A percentile compares a stretch with the other conserved stretches of the same genome.
These are phyloP conservation scores for Aegilops sharonensis DNA, from an alignment of 176 grass and related monocot species.

Conservation along the genomic window DNA sequence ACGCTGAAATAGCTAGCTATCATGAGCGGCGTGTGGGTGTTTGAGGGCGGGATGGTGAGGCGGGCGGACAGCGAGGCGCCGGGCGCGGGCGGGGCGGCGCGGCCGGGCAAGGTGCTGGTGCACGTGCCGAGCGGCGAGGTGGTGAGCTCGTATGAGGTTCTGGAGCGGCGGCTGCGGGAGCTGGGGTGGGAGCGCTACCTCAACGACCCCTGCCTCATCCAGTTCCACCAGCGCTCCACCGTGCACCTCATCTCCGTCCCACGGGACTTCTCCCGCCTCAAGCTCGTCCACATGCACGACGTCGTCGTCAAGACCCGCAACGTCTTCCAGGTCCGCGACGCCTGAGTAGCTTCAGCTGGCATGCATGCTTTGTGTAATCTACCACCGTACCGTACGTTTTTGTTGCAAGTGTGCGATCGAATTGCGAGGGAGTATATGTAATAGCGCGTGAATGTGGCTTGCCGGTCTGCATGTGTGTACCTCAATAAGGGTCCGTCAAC, in stretches of 20 bases:
- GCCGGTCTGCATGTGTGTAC: neutral
- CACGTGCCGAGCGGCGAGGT: conserved; percentile 69
- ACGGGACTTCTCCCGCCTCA: conserved; percentile 61
- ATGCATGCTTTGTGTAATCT: neutral
- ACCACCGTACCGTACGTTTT: neutral
- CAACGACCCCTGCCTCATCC: conserved; percentile 64
- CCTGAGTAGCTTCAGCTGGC: neutral
- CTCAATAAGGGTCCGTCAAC: neutral
- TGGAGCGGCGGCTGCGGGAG: conserved; percentile 51
- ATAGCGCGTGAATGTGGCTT: no score
- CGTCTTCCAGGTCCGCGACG: conserved; percentile 79
- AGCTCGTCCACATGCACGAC: conserved; percentile 85
- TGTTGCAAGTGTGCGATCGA: neutral
- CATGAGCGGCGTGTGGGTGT: conserved; percentile 83
- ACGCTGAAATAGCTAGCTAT: neutral
- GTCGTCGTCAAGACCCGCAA: conserved; percentile 83
- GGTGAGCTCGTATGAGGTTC: conserved; percentile 65
- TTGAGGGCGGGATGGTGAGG: conserved; percentile 66
- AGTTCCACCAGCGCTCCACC: conserved; percentile 78
- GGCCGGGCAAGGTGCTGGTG: conserved; percentile 54
- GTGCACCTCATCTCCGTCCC: conserved; percentile 85
- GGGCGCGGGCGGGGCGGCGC: neutral
- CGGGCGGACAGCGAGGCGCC: conserved; percentile 43
- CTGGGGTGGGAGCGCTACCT: conserved; percentile 78
- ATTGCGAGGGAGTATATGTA: neutral